These are phyloP conservation scores for Fraxinus platypoda DNA, from an alignment of 305 asterid genomes.

Conservation along the genomic window DNA sequence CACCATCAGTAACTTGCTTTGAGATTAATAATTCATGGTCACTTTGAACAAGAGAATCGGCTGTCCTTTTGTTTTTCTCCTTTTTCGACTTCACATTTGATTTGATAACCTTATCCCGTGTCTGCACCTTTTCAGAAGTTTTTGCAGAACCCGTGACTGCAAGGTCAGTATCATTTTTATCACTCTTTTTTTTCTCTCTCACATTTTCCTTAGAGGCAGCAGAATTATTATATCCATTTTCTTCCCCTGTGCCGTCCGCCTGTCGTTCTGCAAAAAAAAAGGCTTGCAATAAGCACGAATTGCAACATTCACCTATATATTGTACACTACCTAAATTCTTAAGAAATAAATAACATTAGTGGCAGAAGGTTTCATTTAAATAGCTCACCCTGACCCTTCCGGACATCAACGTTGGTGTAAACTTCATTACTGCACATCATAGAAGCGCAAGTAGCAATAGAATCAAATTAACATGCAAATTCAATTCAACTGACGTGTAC, in stretches of 20 bases:
- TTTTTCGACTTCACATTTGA: slow-evolving; percentile 15
- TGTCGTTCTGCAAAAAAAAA: slow-evolving; percentile 27
- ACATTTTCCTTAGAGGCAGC: slow-evolving; percentile 29
- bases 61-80: slow-evolving; percentile 17
- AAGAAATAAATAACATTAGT: neutral
- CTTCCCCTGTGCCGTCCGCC: slow-evolving; percentile 14
- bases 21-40: slow-evolving; percentile 12
- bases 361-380: neutral
- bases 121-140: slow-evolving; percentile 9
- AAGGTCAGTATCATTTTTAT: slow-evolving; percentile 30
- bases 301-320: neutral
- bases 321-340: neutral
- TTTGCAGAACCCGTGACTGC: slow-evolving; percentile 20
- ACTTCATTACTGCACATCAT: slow-evolving; percentile 34
- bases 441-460: slow-evolving; percentile 25
- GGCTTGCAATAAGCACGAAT: neutral
- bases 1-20: slow-evolving; percentile 28
- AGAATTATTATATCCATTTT: slow-evolving; percentile 30
- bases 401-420: slow-evolving; percentile 10
- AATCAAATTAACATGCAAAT: neutral
- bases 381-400: slow-evolving; percentile 32
- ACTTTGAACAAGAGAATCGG: slow-evolving; percentile 1
- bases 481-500: neutral
- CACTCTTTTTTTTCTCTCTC: slow-evolving; percentile 53
- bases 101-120: slow-evolving; percentile 24